Base-by-base conservation (phyloP, 2,329 filamentous ascomycete species). In the Penicillium griseofulvum region DNA sequence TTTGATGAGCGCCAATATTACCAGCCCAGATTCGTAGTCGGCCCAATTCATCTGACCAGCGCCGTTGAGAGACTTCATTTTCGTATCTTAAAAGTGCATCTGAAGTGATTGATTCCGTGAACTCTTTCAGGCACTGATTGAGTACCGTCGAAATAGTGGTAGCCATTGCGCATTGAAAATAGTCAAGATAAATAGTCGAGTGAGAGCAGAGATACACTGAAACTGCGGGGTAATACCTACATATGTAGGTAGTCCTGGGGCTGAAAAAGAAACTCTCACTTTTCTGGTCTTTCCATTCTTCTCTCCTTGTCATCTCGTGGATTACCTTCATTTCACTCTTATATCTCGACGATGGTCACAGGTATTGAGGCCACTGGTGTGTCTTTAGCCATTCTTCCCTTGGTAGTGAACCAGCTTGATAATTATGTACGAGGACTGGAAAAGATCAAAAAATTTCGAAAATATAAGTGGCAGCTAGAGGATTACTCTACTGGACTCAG, bases 1-100 rank as follows among this genome's bases (percentile, higher is more conserved):
- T 54, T 28, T 66, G 65, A 51, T 68, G 65, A 7, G 69, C 70
- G 4, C 68, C 70, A 29, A 70, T 65, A 52, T 73, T 73, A 1
- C 53, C 63, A n/a, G 62, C 60, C 69, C 71, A 73, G 1, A 71
- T 34, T 9, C 58, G 60, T 1, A 67, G 39, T 22, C 65, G 47
- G 1, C 63, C 63, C 0, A 65, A 34, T 39, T 66, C 64, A 50
- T 65, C 62, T 12, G 43, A n/a, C 63, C 63, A 67, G 1, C 34
- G 28, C 8, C 36, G 24, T 24, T 33, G 11, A 0, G 45, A 16
- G 31, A 53, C 44, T 24, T 58, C 52, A 6, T 17, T 24, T 5
- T 45, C 22, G 22, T 47, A 24, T 31, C 5, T 24, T 19, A 37
- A 22, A 10, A 48, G 44, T 14, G n/a, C n/a, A 3, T n/a, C 31